Conservation (phyloP, 116 monocot species). For the Thalassia testudinum region DNA sequence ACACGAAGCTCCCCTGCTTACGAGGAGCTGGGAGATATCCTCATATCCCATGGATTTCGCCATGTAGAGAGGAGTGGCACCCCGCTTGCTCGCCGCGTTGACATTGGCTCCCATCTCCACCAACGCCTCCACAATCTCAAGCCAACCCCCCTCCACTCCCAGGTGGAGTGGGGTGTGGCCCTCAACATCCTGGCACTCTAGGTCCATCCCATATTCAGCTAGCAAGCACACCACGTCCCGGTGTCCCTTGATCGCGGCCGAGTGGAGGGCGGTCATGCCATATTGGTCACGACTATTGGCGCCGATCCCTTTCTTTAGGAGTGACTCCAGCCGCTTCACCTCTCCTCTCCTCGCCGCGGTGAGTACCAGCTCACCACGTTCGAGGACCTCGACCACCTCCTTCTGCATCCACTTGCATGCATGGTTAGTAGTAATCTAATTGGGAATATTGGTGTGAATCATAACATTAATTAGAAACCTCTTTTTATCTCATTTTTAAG, state of each 20-base stretch:
- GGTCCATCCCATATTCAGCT: slow-evolving; percentile 36
- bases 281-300: slow-evolving; percentile 39
- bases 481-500: too few relatives aligned
- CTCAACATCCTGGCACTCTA: slow-evolving; percentile 46
- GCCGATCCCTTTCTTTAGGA: slow-evolving; percentile 34
- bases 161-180: slow-evolving; percentile 68
- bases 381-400: slow-evolving; percentile 44
- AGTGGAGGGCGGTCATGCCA: slow-evolving; percentile 48
- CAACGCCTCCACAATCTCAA: slow-evolving; percentile 41
- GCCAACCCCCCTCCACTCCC: slow-evolving; percentile 45
- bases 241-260: slow-evolving; percentile 56
- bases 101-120: slow-evolving; percentile 39
- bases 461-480: too few relatives aligned
- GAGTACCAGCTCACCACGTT: slow-evolving; percentile 45
- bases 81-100: slow-evolving; percentile 33
- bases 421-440: too few relatives aligned
- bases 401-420: slow-evolving; percentile 11
- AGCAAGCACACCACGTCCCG: slow-evolving; percentile 33
- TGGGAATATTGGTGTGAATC: too few relatives aligned
- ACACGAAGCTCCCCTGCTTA: slow-evolving; percentile 24
- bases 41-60: slow-evolving; percentile 42
- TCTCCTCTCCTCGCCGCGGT: slow-evolving; percentile 56
- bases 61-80: slow-evolving; percentile 40
- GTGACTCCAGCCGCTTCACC: slow-evolving; percentile 29
- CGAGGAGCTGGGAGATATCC: slow-evolving; percentile 28